Evolutionary conservation across 148 eudicot species (phyloP), one percentile per base, ranked within the genome.

Genomic region (Salicornia ramosissima): DNA sequence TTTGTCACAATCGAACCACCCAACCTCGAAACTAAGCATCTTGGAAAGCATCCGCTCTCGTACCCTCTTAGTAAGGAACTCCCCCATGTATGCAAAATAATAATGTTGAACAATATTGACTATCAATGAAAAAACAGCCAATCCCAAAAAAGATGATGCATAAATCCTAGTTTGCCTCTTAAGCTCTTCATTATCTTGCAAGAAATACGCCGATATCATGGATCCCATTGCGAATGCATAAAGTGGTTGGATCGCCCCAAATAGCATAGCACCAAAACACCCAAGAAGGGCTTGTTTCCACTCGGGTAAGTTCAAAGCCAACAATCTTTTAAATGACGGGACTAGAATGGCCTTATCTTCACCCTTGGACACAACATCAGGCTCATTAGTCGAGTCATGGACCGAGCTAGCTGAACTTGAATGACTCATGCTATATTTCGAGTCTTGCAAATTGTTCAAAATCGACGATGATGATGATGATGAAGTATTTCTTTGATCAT

Each of bases 1-100:
- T 68, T 86, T 88, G 66, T 84, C 96, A 64, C 80, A 80, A 58
- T 92, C 97, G 63, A 89, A 92, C 97, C 96, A 92, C 43, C 91
- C 97, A 69, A 92, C 82, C 67, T 92, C 96, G 33, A 89, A 92
- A 22, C 88, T 92, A 33, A 92, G 83, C 46, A 87, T 86, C 73
- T 84, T 87, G 1, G 92, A 84, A 67, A 91, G 39, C 95, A 88
- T 91, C 57, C 64, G 84, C 51, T 91, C 90, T 42, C 97, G 73
- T 36, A 91, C 82, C 69, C 97, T 91, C 81, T 80, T 91, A 0
- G 97, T 91, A 85, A 91, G 75, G 43, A 85, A 65, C 81, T 91
- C 97, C 2, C 97, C 97, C 90, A 91, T 88, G 72, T 86, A 85
- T 0, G 94, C 97, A 70, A 91, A 91, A 51, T 75, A 79, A 49